Base-by-base conservation (phyloP, 2,329 filamentous ascomycete genomes). In the Boeremia exigua region DNA sequence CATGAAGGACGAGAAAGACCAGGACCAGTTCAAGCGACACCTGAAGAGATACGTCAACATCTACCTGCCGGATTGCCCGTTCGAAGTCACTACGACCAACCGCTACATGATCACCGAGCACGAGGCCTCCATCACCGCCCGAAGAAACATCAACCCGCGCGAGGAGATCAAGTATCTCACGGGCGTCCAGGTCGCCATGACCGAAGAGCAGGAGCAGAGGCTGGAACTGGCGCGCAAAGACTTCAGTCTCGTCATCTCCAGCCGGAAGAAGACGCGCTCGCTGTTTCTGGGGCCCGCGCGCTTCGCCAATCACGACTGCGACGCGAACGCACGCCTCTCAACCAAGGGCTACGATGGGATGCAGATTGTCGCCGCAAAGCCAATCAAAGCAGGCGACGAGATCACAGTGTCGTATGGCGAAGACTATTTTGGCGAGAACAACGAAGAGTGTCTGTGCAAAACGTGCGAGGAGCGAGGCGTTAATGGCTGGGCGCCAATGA, bases 401-500 rank as follows among this genome's bases (percentile, higher is more conserved):
- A 96, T 99, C 56, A 99, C 95, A 0, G 95, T 99, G 0, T 94
- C 89, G 0, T 99, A 99, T 69, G 92, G 94, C 23, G 92, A 96
- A 15, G 92, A 91, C 71, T 99, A 99, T 74, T 99, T 99, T 78
- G 95, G 95, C 2, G 88, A 92, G 39, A 87, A 93, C 72, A 99
- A 99, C 65, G 93, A 92, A 75, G 95, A 99, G 72, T 99, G 95
- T 72, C 80, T 99, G 1, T 99, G 95, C 74, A 84, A 84, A 65
- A 95, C 90, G 0, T 99, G 95, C 74, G 95, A 99, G 77, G 81
- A 83, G 19, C 79, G 82, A 3, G 79, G 85, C 54, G 82, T 84
- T 48, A 98, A 97, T 72, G 95, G 95, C 1, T 99, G 96, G 96
- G 84, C 86, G 33, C 83, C 80, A 0, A 69, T 69, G 62, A 69